A percentile compares a stretch with the other conserved stretches of the same genome.
Conservation (phyloP, 202 grass and related monocot genomes). For the Setaria italica region DNA sequence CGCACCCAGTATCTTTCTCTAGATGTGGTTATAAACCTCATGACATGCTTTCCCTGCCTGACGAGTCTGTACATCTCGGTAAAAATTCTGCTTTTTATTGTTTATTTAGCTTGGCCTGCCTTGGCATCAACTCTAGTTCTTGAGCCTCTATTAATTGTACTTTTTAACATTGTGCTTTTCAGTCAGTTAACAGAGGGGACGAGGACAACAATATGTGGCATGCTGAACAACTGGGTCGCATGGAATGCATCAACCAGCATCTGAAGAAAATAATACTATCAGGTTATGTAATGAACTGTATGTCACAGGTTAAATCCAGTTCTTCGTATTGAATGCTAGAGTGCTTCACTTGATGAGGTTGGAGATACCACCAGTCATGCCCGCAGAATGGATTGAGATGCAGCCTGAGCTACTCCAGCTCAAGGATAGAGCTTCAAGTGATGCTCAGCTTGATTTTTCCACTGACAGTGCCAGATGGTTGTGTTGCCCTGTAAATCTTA, state of each 20-base stretch:
- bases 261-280: constrained; percentile 4
- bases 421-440: background rate
- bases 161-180: background rate
- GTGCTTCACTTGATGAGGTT: background rate
- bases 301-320: background rate
- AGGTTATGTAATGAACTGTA: background rate
- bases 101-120: background rate
- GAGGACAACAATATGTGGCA: background rate
- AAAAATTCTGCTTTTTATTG: background rate
- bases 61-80: constrained; percentile 40
- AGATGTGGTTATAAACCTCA: constrained; percentile 25
- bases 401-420: background rate
- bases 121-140: background rate
- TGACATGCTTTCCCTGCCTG: constrained; percentile 45
- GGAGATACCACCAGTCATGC: background rate
- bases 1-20: background rate
- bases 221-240: background rate
- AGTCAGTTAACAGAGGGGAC: background rate
- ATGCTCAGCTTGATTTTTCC: background rate
- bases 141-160: background rate
- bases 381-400: background rate
- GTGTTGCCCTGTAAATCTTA: background rate
- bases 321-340: background rate
- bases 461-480: background rate
- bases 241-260: background rate